Conservation (phyloP, 352 stramenopile genomes). For the Globisporangium orthogonon region DNA sequence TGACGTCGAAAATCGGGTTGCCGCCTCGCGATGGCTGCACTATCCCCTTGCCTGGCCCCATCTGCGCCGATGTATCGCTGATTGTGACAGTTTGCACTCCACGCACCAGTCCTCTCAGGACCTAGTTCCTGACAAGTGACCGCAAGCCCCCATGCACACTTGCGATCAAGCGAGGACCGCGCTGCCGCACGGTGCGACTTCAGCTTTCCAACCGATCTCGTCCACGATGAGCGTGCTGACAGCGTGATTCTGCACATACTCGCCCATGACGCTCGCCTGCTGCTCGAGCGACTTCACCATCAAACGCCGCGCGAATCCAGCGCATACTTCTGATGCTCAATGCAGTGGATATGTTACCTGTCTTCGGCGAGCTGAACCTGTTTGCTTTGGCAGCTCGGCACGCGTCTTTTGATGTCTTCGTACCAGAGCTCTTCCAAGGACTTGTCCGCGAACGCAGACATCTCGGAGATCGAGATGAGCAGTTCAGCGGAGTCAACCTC, state of each 20-base stretch:
- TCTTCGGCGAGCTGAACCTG: no score
- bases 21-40: constrained; percentile 37
- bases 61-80: constrained; percentile 13
- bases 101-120: constrained; percentile 72
- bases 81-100: constrained; percentile 33
- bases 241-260: constrained; percentile 89
- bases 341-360: no score
- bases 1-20: constrained; percentile 74
- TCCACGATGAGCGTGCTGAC: constrained; percentile 86
- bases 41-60: constrained; percentile 22
- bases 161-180: constrained; percentile 78
- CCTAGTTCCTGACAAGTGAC: constrained; percentile 78
- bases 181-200: constrained; percentile 72
- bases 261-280: constrained; percentile 78
- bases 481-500: no score
- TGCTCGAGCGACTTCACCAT: constrained; percentile 71
- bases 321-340: constrained; percentile 27
- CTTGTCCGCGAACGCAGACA: no score
- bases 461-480: no score
- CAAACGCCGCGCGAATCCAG: constrained; percentile 70
- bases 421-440: no score
- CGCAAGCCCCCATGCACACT: constrained; percentile 82
- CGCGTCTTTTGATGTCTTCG: no score
- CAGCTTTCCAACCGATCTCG: constrained; percentile 77
- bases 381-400: no score